Conservation (phyloP, 2,329 filamentous ascomycete species). For the Apiospora marii region DNA sequence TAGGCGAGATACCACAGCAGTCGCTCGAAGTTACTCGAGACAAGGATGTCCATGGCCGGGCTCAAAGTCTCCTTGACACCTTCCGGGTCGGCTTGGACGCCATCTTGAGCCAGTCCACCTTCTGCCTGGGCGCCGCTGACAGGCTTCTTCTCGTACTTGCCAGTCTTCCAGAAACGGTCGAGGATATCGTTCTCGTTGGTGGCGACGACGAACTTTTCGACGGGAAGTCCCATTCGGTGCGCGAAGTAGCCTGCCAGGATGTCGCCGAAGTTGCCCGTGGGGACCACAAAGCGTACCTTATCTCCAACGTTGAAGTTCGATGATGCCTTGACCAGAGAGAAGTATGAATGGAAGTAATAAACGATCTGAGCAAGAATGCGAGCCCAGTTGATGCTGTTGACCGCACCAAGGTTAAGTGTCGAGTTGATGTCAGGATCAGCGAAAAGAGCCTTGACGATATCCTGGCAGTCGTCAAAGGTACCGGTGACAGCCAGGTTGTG, state of each 20-base stretch:
- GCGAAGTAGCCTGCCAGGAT: constrained; percentile 95
- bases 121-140: constrained; percentile 64
- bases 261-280: constrained; percentile 94
- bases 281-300: constrained; percentile 84
- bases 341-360: constrained; percentile 97
- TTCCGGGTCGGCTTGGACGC: constrained; percentile 68
- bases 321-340: constrained; percentile 72
- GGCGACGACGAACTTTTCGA: constrained; percentile 87
- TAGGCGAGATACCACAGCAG: constrained; percentile 93
- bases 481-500: constrained; percentile 91
- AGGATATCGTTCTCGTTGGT: constrained; percentile 99
- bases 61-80: constrained; percentile 91
- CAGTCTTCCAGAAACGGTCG: constrained; percentile 91
- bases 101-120: constrained; percentile 70
- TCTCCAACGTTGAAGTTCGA: constrained; percentile 69
- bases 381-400: constrained; percentile 97
- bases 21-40: constrained; percentile 96
- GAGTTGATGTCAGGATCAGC: constrained; percentile 84
- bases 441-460: constrained; percentile 94
- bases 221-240: constrained; percentile 85
- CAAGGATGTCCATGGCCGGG: constrained; percentile 97
- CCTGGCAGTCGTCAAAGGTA: constrained; percentile 97
- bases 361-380: constrained; percentile 95
- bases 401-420: constrained; percentile 84
- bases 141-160: constrained; percentile 86